A percentile compares a stretch with the other conserved stretches of the same genome.
These are phyloP conservation scores for Talaromyces proteolyticus DNA, from an alignment of 495 filamentous ascomycete genomes.

Conservation along the genomic window DNA sequence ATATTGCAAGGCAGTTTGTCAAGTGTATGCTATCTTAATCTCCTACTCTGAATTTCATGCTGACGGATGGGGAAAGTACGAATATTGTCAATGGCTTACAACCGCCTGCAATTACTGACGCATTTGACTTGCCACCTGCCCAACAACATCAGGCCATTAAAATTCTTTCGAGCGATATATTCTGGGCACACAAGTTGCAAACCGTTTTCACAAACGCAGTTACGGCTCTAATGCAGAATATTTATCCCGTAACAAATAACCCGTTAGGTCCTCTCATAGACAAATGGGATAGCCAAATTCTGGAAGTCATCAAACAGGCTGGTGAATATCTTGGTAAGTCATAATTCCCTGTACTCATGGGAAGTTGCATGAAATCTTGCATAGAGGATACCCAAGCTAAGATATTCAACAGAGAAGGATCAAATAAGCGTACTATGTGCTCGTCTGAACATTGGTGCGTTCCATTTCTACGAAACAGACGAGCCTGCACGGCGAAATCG, in stretches of 20 bases:
- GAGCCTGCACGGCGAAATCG: not conserved
- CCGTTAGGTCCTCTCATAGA: not conserved
- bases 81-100: constrained; percentile 26
- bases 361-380: not conserved
- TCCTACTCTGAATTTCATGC: not conserved
- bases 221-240: not conserved
- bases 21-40: constrained; percentile 18
- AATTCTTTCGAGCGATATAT: not conserved
- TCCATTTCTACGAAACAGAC: not conserved
- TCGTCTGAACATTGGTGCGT: not conserved
- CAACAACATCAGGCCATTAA: not conserved
- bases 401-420: not conserved
- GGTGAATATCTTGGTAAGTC: not conserved
- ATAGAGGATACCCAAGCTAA: not conserved
- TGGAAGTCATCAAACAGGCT: not conserved
- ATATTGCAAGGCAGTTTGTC: constrained; percentile 32
- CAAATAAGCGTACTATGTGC: not conserved
- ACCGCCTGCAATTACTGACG: not conserved
- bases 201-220: not conserved
- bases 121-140: not conserved
- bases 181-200: not conserved
- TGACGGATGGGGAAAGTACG: constrained; percentile 10
- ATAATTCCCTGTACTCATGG: not conserved
- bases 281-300: not conserved
- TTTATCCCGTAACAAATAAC: not conserved